These are phyloP conservation scores for Gentiana straminea DNA, from an alignment of 257 asterid species.

Conservation along the genomic window DNA sequence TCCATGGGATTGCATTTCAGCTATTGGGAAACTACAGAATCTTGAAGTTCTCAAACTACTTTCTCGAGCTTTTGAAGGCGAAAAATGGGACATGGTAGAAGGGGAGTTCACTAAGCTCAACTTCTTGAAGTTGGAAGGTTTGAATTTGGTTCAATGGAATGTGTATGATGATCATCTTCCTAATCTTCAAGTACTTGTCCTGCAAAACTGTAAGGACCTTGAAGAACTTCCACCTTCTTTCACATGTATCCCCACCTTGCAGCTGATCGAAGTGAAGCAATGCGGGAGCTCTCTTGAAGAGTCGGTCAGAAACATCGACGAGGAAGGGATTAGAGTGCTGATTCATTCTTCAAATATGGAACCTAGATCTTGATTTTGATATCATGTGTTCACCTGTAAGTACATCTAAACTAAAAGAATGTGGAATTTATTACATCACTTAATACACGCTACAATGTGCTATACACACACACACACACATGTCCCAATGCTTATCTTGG, in stretches of 20 bases:
- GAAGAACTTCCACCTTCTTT: constrained; percentile 9
- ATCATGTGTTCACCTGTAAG: too few species aligned
- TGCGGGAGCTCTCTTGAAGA: not conserved
- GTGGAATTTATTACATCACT: too few species aligned
- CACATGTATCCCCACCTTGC: constrained; percentile 5
- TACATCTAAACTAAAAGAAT: too few species aligned
- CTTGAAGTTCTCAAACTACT: constrained; percentile 8
- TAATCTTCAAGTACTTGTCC: not conserved
- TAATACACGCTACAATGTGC: too few species aligned
- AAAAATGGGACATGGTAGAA: constrained; percentile 6
- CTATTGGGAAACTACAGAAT: constrained; percentile 1
- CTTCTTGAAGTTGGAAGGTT: not conserved
- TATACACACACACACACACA: too few species aligned
- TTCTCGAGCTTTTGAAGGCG: constrained; percentile 4
- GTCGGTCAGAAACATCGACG: constrained; percentile 8
- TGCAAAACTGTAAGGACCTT: not conserved
- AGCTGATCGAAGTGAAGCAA: constrained; percentile 6
- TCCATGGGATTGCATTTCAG: constrained; percentile 4
- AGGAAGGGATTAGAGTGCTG: not conserved
- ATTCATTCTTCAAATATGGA: too few species aligned
- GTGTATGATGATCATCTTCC: not conserved
- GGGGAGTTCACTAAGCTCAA: constrained; percentile 6
- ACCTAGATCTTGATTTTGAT: too few species aligned
- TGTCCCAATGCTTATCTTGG: too few species aligned
- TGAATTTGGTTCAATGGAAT: constrained; percentile 3